Evolutionary conservation across 257 asterid genomes (phyloP).

Genomic region (Solanum bulbocastanum): DNA sequence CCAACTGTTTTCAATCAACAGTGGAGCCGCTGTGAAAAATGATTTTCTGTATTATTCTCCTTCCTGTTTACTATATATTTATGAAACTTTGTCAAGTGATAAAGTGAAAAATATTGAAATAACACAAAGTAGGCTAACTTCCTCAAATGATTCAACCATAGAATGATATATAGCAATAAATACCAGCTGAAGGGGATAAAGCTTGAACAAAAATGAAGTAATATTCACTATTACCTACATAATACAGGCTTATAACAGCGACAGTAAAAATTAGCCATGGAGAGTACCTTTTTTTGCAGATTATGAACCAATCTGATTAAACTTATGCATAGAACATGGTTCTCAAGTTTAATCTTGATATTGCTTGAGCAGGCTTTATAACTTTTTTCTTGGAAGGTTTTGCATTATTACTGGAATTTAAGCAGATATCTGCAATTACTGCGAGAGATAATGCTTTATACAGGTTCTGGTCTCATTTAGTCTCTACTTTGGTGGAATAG

Average conservation of each 20-base stretch:
- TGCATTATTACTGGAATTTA: neutral
- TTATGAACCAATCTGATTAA: neutral
- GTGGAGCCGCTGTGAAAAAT: neutral
- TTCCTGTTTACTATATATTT: neutral
- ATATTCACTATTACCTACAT: neutral
- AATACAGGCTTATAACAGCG: neutral
- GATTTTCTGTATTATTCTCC: neutral
- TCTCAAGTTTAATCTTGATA: neutral
- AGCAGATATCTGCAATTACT: neutral
- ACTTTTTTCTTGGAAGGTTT: neutral
- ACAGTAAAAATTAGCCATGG: neutral
- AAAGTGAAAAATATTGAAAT: neutral
- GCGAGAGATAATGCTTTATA: neutral
- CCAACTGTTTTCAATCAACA: neutral
- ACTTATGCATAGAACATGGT: neutral
- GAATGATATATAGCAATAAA: neutral
- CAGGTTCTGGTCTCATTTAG: neutral
- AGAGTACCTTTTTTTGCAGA: neutral
- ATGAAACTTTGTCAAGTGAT: neutral
- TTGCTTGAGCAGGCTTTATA: neutral
- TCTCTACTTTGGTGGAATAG: neutral
- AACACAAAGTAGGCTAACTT: neutral
- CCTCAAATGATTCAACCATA: neutral
- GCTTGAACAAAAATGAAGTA: neutral
- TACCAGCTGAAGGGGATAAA: neutral